Evolutionary conservation across 768 basidiomycete species (phyloP), one percentile per base, ranked within the genome.

Genomic region (Peribolospora baueri): DNA sequence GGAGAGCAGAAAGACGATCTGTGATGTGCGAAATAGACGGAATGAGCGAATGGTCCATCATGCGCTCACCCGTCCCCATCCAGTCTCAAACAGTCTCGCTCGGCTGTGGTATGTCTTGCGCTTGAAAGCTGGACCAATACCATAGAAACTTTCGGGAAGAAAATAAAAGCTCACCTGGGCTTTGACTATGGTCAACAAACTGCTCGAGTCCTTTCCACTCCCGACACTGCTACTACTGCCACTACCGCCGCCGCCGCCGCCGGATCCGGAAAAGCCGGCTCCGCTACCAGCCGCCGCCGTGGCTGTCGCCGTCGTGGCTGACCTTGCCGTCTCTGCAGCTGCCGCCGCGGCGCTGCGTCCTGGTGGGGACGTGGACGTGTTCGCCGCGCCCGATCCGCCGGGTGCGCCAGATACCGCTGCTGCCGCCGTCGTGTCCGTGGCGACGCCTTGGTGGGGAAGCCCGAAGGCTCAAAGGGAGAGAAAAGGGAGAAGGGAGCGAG

Each of bases 1-100:
- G 39, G 85, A 87, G 61, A 98, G 76, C 56, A 95, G 75, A 70
- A 98, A 97, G 61, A 91, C 88, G 66, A 98, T 90, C 74, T 98
- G 90, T 57, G 90, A 25, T 25, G 25, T 25, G 25, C 25, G 25
- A 25, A 25, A 25, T 1, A 25, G 25, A 25, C 25, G 25, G 25
- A 25, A 25, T 25, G 25, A 25, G 25, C 25, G 25, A 25, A 25
- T 25, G 25, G 25, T 25, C 25, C 25, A 25, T 25, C 25, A 25
- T 25, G 25, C 25, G 25, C 25, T 25, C 25, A 25, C 25, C 25
- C 25, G 25, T 25, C 25, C 25, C 25, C 25, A 25, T 25, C 25
- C 25, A 25, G 25, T 25, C 25, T 25, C 25, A 25, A 25, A 25
- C 25, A 25, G 25, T 25, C 25, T 25, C 25, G 25, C 25, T 25